Percentiles rank a stretch among this genome's conserved stretches.
Evolutionary conservation across 768 basidiomycete species (phyloP).

Genomic region (Psilocybe cyanescens): DNA sequence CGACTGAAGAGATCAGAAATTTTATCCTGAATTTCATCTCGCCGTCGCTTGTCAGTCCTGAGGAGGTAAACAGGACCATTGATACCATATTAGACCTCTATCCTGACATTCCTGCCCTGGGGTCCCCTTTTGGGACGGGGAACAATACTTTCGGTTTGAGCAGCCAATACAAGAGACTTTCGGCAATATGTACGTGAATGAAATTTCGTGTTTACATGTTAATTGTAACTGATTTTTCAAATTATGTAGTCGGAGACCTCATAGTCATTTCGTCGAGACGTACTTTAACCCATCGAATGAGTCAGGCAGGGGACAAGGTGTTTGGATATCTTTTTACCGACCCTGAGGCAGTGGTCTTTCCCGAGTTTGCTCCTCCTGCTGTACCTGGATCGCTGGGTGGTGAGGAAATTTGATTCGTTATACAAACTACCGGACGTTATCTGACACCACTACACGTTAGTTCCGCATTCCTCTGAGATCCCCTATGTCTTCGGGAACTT

Average conservation of each 20-base stretch:
- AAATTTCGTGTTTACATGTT: neutral
- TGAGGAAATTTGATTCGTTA: neutral
- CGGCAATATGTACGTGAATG: constrained; percentile 27
- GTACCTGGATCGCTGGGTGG: constrained; percentile 28
- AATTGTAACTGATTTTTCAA: neutral
- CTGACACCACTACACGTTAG: neutral
- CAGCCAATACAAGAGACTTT: constrained; percentile 29
- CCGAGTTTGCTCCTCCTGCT: constrained; percentile 16
- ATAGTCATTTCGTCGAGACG: constrained; percentile 27
- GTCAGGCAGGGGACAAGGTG: constrained; percentile 34
- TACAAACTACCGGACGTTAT: no score
- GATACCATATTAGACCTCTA: constrained; percentile 36
- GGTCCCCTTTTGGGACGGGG: constrained; percentile 48
- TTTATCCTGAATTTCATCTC: constrained; percentile 7
- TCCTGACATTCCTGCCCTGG: constrained; percentile 40
- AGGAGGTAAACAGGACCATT: constrained; percentile 13
- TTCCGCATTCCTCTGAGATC: constrained; percentile 22
- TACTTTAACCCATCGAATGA: constrained; percentile 35
- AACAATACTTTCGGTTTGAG: constrained; percentile 42
- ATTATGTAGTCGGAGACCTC: constrained; percentile 30
- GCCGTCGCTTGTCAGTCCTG: constrained; percentile 27
- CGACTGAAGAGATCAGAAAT: constrained; percentile 24
- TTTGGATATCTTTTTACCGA: constrained; percentile 45
- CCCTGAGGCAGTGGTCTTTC: constrained; percentile 10
- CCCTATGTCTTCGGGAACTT: constrained; percentile 32